Base-by-base conservation (phyloP, 805 yeast genomes). In the Yarrowia sp. region DNA sequence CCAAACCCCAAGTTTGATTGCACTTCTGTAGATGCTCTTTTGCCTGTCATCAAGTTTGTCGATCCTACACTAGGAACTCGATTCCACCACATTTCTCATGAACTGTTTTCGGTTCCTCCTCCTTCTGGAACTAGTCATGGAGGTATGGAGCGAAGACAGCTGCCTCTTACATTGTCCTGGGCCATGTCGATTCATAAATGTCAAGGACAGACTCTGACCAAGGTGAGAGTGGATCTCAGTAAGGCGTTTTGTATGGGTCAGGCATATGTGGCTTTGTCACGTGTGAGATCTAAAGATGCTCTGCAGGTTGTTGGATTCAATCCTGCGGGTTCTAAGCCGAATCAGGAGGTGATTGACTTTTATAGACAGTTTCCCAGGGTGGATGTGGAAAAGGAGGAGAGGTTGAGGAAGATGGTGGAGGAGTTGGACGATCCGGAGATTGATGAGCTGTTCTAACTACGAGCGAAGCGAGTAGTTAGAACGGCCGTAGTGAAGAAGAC, bases 181-280 rank as follows among this genome's bases (percentile, higher is more conserved):
- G 92, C 99, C 0, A 76, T 95, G 63, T 92, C 98, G 0, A 93
- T 95, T 61, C 99, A 95, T 74, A 93, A 93, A 76, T 88, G 98
- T 0, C 99, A 93, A 75, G 99, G 99, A 1, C 92, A 93, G 75
- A 89, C 98, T 0, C 75, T 92, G 41, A 84, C 86, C 1, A 79
- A 86, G 47, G 90, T 90, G 1, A 81, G 83, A 66, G 96, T 93
- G 6, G 96, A 95, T 74, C 79, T 95, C 66, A 78, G 81, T 32
- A 80, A 81, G 65, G 86, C 89, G 1, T 93, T 93, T 75, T 98
- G 92, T 71, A 86, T 84, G 65, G 99, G 99, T 0, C 99, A 95
- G 74, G 96, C 96, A 0, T 95, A 95, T 73, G 99, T 95, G 22
- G 99, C 99, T 0, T 78, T 95, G 36, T 91, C 97, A 1, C 83